These are phyloP conservation scores for Fusarium kyushuense DNA, from an alignment of 2,329 filamentous ascomycete genomes.

Conservation along the genomic window DNA sequence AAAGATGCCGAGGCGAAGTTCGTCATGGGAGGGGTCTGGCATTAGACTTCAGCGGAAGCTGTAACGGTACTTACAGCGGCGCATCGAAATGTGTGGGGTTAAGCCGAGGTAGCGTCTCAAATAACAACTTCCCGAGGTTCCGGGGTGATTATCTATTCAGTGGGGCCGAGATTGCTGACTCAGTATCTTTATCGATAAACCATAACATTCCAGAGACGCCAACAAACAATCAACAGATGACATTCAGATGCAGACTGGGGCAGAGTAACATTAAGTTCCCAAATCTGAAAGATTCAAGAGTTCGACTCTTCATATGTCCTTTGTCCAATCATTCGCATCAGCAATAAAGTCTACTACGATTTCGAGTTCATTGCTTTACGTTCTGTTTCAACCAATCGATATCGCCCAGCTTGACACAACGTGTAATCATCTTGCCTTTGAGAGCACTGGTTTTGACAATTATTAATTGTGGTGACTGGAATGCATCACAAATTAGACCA, in stretches of 20 bases:
- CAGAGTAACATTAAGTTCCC: neutral
- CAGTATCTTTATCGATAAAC: slow-evolving; percentile 4
- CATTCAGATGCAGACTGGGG: too few relatives aligned
- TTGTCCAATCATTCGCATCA: neutral
- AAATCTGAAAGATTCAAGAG: neutral
- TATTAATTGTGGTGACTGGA: slow-evolving; percentile 17
- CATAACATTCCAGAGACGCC: neutral
- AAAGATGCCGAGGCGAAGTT: slow-evolving; percentile 38
- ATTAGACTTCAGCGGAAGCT: slow-evolving; percentile 36
- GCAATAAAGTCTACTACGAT: too few relatives aligned
- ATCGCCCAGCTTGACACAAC: too few relatives aligned
- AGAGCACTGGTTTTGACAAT: too few relatives aligned
- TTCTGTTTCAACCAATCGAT: neutral
- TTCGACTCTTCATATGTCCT: too few relatives aligned
- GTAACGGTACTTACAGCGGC: slow-evolving; percentile 37
- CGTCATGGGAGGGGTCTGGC: slow-evolving; percentile 38
- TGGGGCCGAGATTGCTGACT: slow-evolving; percentile 5
- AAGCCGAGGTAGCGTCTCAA: slow-evolving; percentile 47
- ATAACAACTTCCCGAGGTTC: slow-evolving; percentile 41
- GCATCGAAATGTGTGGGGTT: slow-evolving; percentile 45
- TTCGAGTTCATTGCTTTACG: too few relatives aligned
- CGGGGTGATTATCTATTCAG: slow-evolving; percentile 25
- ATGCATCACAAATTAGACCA: slow-evolving; percentile 25
- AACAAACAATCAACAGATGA: neutral
- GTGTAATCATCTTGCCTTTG: too few relatives aligned